Conservation (phyloP, 169 alveolate species). For the Amoebophrya sp. region DNA sequence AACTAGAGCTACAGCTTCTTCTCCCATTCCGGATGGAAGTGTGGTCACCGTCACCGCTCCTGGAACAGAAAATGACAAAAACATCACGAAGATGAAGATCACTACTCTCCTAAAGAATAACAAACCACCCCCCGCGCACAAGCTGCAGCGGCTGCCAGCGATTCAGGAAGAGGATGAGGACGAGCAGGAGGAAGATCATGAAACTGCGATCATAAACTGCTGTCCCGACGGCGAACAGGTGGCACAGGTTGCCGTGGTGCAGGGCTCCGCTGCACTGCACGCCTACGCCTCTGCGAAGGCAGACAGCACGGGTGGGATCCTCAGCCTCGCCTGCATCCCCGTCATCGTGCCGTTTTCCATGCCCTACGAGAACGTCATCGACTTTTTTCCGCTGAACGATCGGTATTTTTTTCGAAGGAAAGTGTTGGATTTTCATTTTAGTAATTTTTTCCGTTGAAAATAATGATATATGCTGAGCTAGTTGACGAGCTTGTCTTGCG, state of each 20-base stretch:
- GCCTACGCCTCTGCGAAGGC: background rate
- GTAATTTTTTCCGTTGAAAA: too few species aligned
- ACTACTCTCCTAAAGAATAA: too few species aligned
- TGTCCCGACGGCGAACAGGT: background rate
- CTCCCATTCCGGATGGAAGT: too few species aligned
- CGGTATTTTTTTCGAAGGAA: background rate
- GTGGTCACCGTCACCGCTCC: too few species aligned
- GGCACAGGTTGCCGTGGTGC: background rate
- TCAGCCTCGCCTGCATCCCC: background rate
- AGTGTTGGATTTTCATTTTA: too few species aligned
- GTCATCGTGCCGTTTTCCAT: background rate
- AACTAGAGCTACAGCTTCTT: too few species aligned
- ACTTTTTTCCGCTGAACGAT: background rate
- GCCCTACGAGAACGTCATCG: constrained; percentile 15
- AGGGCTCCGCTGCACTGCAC: constrained; percentile 10
- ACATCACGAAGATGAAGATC: too few species aligned
- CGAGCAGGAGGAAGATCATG: background rate
- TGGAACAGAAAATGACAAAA: too few species aligned
- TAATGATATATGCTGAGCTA: too few species aligned
- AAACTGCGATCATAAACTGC: too few species aligned
- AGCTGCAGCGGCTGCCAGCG: background rate
- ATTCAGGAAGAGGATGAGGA: background rate
- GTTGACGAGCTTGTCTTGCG: too few species aligned
- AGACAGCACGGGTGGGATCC: background rate
- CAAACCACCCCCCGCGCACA: too few species aligned